These are phyloP conservation scores for Glomus cerebriforme DNA, from an alignment of 192 early-diverging fungal genomes.

Conservation along the genomic window DNA sequence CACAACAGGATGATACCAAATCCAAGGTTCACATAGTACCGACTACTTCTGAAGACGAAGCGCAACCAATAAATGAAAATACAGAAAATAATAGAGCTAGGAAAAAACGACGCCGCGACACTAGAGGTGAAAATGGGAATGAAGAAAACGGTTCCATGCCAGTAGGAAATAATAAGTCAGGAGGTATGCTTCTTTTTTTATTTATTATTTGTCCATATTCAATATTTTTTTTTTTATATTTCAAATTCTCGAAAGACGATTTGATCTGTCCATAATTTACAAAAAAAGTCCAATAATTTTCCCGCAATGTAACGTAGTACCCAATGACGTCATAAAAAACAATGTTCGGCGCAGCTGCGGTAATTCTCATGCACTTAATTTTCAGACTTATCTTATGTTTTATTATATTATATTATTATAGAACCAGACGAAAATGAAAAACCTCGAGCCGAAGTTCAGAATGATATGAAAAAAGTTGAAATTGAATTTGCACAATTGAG, in stretches of 20 bases:
- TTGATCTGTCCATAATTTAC: neutral
- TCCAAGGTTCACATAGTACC: neutral
- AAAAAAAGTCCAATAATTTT: neutral
- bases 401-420: neutral
- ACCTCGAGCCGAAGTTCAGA: neutral
- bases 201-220: too few relatives aligned
- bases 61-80: neutral
- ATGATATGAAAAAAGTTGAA: slow-evolving; percentile 3
- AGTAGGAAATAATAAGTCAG: neutral
- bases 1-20: slow-evolving; percentile 10
- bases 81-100: neutral
- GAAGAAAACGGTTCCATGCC: neutral
- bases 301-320: neutral
- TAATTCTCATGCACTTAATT: neutral
- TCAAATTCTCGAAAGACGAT: neutral
- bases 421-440: slow-evolving; percentile 5
- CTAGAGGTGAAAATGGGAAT: neutral
- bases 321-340: neutral
- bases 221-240: neutral
- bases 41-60: slow-evolving; percentile 6
- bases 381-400: neutral
- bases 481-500: neutral
- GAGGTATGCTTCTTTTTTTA: slow-evolving; percentile 2
- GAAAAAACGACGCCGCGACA: slow-evolving; percentile 6
- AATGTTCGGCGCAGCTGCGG: neutral